phyloP scores from a whole-genome alignment of 2,329 filamentous ascomycete genomes.

The Aspergillus udagawae region DNA sequence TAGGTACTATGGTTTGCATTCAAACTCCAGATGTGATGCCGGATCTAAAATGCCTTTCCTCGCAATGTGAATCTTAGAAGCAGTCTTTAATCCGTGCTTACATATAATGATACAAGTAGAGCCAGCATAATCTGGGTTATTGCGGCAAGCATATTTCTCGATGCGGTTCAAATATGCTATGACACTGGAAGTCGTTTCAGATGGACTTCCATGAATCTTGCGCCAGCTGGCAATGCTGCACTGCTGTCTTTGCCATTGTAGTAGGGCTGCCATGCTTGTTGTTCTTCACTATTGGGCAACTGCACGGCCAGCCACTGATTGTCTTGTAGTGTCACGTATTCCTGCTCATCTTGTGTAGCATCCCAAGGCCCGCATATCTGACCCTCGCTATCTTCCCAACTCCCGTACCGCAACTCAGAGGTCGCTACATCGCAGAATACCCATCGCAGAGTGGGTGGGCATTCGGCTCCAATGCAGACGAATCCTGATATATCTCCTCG shows the following conservation, averaged over 20 bases:
- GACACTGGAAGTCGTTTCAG: background rate
- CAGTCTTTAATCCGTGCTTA: background rate
- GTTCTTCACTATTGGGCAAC: background rate
- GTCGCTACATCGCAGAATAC: background rate
- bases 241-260: background rate
- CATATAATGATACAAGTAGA: background rate
- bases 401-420: background rate
- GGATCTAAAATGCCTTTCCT: background rate
- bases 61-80: no score
- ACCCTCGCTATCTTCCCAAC: background rate
- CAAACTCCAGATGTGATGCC: background rate
- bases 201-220: background rate
- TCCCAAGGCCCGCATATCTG: background rate
- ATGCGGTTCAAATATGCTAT: background rate
- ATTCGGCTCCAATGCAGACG: background rate
- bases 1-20: background rate
- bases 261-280: background rate
- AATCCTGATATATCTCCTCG: background rate
- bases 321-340: background rate
- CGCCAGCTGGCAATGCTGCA: background rate
- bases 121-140: background rate
- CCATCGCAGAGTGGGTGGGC: background rate
- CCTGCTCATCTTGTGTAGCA: background rate
- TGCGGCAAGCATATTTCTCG: no score
- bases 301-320: background rate